Conservation (phyloP, 228 moss, liverwort and hornwort species). For the Sphagnum magellanicum region DNA sequence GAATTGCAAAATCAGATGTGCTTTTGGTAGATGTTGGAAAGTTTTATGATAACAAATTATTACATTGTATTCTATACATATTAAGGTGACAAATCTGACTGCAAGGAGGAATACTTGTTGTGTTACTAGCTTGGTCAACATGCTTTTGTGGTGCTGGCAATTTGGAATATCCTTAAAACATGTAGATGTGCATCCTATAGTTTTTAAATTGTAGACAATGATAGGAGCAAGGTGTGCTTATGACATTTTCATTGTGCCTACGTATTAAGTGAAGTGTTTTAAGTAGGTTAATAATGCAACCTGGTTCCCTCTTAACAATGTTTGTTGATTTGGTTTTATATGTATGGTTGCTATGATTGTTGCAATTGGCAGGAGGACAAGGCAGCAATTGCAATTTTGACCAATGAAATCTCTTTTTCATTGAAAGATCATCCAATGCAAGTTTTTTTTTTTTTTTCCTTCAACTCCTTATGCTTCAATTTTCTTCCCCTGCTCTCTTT, state of each 20-base stretch:
- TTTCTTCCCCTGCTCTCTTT: no score
- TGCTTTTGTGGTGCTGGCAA: constrained; percentile 48
- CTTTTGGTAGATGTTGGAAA: constrained; percentile 65
- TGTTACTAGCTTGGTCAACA: constrained; percentile 83
- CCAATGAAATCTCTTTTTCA: constrained; percentile 36
- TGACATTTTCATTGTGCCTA: neutral
- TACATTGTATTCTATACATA: constrained; percentile 83
- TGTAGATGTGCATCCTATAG: neutral
- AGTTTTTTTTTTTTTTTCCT: constrained; percentile 30
- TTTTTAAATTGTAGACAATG: neutral
- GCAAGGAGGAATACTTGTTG: constrained; percentile 77
- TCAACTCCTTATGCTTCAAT: no score
- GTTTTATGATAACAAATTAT: constrained; percentile 75
- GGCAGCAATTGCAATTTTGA: constrained; percentile 22
- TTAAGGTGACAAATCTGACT: constrained; percentile 48
- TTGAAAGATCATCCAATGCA: constrained; percentile 81
- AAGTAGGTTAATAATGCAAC: no score
- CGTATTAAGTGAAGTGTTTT: neutral
- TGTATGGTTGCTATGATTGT: neutral
- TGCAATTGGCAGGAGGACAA: constrained; percentile 53
- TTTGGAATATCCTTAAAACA: no score
- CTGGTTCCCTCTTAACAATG: no score
- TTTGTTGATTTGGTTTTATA: no score
- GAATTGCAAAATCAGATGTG: constrained; percentile 42
- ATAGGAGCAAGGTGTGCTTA: neutral